Evolutionary conservation across 805 yeast genomes (phyloP).

Genomic region (Candida glaebosa): DNA sequence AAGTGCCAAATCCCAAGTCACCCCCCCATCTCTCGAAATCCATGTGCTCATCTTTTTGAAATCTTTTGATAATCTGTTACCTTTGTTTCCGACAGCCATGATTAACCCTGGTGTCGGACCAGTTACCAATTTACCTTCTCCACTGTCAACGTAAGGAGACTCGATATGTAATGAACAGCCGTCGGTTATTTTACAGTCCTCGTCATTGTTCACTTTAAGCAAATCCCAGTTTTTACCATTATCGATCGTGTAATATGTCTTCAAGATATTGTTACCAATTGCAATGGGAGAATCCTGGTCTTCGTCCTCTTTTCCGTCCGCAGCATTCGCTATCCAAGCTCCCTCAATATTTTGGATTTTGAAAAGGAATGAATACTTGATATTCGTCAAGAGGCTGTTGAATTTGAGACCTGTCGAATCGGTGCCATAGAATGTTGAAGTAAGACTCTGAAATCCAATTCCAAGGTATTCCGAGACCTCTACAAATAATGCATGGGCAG

Average conservation of each 20-base stretch:
- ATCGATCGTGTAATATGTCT: conserved; percentile 44
- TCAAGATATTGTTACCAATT: conserved; percentile 14
- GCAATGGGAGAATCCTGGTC: conserved; percentile 23
- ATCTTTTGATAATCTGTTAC: conserved; percentile 18
- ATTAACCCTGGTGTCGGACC: conserved; percentile 54
- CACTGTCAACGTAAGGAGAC: conserved; percentile 30
- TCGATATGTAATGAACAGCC: conserved; percentile 49
- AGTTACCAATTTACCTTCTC: conserved; percentile 40
- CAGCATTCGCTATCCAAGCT: conserved; percentile 50
- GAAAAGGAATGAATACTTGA: conserved; percentile 40
- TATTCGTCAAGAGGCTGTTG: conserved; percentile 38
- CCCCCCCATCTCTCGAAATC: conserved; percentile 74
- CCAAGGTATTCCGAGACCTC: conserved; percentile 19
- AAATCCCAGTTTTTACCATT: conserved; percentile 53
- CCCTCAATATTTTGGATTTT: conserved; percentile 58
- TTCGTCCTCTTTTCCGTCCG: conserved; percentile 15
- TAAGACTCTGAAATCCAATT: background rate
- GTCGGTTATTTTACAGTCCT: conserved; percentile 38
- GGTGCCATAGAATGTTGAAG: conserved; percentile 43
- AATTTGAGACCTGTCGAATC: conserved; percentile 59
- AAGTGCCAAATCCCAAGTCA: conserved; percentile 59
- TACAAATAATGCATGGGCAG: conserved; percentile 32
- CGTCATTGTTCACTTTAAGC: conserved; percentile 45
- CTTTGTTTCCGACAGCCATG: conserved; percentile 32
- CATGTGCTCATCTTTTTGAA: conserved; percentile 40